Conservation (phyloP, 768 basidiomycete species). For the Hydnomerulius pinastri region DNA sequence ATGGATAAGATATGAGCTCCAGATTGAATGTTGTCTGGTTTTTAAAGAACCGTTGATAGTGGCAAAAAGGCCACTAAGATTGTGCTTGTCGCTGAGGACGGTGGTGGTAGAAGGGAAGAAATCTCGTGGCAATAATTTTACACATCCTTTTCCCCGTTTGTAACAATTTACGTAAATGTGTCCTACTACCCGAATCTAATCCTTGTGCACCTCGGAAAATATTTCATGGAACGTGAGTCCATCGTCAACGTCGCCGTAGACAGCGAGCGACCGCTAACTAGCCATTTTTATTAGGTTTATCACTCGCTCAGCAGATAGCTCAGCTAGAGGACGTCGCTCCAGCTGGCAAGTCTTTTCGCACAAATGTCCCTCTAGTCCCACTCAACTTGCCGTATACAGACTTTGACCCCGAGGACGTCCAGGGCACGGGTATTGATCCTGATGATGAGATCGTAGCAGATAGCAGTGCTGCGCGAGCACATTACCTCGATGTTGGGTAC, state of each 20-base stretch:
- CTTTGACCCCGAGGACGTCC: constrained; percentile 72
- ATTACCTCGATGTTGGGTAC: constrained; percentile 87
- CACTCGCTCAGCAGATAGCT: constrained; percentile 80
- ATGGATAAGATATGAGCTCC: constrained; percentile 36
- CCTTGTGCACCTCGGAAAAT: background rate
- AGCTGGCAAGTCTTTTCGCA: constrained; percentile 49
- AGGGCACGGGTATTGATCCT: constrained; percentile 44
- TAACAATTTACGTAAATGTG: constrained; percentile 36
- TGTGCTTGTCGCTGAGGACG: constrained; percentile 32
- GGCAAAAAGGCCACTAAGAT: constrained; percentile 32
- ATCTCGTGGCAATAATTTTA: constrained; percentile 18
- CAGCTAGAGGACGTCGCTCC: constrained; percentile 74
- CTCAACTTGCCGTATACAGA: constrained; percentile 42
- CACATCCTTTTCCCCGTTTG: constrained; percentile 16
- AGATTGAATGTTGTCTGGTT: constrained; percentile 34
- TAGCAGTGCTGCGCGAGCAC: constrained; percentile 53
- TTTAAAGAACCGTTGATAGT: constrained; percentile 16
- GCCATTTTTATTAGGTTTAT: constrained; percentile 39
- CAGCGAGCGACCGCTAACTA: constrained; percentile 6
- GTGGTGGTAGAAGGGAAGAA: constrained; percentile 32
- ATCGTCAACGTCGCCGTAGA: background rate
- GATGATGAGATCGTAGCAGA: constrained; percentile 38
- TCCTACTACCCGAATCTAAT: constrained; percentile 3
- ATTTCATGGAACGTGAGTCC: constrained; percentile 32
- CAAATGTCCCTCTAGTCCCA: constrained; percentile 4